Percentiles rank a stretch among this genome's conserved stretches.
phyloP scores from a whole-genome alignment of 345 rosid genomes.

The Pelargonium nanum region DNA sequence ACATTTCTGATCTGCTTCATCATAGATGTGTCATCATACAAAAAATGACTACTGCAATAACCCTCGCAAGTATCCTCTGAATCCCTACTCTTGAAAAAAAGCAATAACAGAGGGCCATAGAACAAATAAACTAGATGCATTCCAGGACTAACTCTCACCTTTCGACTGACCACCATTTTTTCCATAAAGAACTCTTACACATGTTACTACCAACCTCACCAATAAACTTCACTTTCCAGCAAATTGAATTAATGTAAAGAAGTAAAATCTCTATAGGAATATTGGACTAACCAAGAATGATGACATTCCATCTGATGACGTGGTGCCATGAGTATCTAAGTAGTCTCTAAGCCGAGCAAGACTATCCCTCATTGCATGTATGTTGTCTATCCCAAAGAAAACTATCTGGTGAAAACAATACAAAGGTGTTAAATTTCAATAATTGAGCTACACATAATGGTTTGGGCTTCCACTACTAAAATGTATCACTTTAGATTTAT shows the following conservation, averaged over 20 bases:
- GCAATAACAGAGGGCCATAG: not conserved
- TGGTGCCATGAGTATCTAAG: conserved; percentile 84
- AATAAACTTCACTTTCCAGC: not conserved
- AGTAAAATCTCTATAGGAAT: no score
- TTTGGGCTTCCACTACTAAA: no score
- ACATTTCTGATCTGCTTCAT: not conserved
- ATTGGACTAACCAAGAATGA: conserved; percentile 89
- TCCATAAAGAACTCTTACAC: not conserved
- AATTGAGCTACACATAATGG: no score
- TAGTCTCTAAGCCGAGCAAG: conserved; percentile 93
- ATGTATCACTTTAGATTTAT: no score
- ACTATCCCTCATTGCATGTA: conserved; percentile 98
- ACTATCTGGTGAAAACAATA: conserved; percentile 44
- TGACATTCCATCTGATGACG: conserved; percentile 94
- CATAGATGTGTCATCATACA: not conserved
- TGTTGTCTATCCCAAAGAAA: conserved; percentile 96
- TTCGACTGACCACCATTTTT: not conserved
- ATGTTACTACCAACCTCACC: no score
- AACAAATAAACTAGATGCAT: not conserved
- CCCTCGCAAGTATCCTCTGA: not conserved
- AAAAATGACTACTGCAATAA: not conserved
- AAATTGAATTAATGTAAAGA: not conserved
- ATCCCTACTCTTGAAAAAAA: no score
- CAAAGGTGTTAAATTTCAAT: no score
- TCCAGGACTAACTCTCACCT: not conserved